phyloP scores from a whole-genome alignment of 2,329 filamentous ascomycete species.

The Ustilaginoidea virens region DNA sequence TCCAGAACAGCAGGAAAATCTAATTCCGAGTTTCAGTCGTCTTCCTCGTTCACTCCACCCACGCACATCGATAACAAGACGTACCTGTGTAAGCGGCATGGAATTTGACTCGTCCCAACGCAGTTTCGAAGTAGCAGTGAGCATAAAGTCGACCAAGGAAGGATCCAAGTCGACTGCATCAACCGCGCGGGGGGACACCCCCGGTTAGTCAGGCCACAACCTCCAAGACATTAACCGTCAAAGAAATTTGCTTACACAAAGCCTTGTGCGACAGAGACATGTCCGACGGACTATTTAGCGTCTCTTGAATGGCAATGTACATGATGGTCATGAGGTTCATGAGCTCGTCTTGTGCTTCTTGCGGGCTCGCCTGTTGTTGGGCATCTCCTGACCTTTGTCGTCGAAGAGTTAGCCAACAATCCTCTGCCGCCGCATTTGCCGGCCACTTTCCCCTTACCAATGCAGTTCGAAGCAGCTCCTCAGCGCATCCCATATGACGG shows the following conservation, averaged over 20 bases:
- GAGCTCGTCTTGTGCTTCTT: slow-evolving; percentile 42
- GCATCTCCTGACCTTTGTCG: slow-evolving; percentile 29
- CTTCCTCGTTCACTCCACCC: not conserved
- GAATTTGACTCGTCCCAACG: slow-evolving; percentile 56
- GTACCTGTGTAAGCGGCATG: slow-evolving; percentile 48
- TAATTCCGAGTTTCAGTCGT: slow-evolving; percentile 18
- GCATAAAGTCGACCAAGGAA: slow-evolving; percentile 54
- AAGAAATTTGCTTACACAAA: slow-evolving; percentile 28
- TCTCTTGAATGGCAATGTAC: slow-evolving; percentile 43
- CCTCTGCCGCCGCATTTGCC: too few species aligned
- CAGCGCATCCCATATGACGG: slow-evolving; percentile 35
- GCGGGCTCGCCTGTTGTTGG: slow-evolving; percentile 26
- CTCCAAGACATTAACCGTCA: too few species aligned
- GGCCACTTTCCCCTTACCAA: too few species aligned
- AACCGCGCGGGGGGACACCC: too few species aligned
- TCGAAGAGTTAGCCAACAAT: too few species aligned
- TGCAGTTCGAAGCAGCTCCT: slow-evolving; percentile 33
- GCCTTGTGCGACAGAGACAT: slow-evolving; percentile 30
- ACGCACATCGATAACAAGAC: not conserved
- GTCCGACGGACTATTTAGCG: slow-evolving; percentile 34
- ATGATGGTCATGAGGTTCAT: slow-evolving; percentile 48
- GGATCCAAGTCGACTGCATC: slow-evolving; percentile 43
- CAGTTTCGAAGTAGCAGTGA: slow-evolving; percentile 51
- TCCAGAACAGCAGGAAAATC: slow-evolving; percentile 81
- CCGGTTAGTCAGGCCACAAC: too few species aligned